Evolutionary conservation across 176 grass and related monocot species (phyloP).

Genomic region (Oropetium thomaeum): DNA sequence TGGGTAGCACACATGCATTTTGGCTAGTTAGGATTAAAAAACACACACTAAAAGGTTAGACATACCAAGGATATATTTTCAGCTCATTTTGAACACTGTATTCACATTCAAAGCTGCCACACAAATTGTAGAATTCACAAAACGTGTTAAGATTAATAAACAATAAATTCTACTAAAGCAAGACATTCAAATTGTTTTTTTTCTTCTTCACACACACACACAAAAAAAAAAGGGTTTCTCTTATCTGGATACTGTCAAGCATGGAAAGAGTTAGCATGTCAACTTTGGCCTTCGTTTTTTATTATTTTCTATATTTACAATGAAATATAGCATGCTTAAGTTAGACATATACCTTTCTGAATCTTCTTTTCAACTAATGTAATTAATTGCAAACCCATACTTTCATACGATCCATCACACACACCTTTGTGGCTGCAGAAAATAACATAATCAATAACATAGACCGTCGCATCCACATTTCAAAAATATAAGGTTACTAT

Average conservation of each 20-base stretch:
- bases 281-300: not conserved
- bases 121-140: not conserved
- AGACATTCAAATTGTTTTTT: not conserved
- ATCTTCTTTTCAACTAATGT: slow-evolving; percentile 28
- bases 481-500: slow-evolving; percentile 24
- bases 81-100: not conserved
- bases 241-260: not conserved
- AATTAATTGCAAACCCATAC: slow-evolving; percentile 8
- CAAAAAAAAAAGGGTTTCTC: too few species aligned
- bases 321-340: slow-evolving; percentile 18
- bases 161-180: slow-evolving; percentile 3
- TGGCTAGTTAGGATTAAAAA: too few species aligned
- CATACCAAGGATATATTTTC: slow-evolving; percentile 6
- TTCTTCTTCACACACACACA: too few species aligned
- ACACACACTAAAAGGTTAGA: not conserved
- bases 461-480: slow-evolving; percentile 1
- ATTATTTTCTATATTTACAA: slow-evolving; percentile 13
- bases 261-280: not conserved
- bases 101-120: not conserved
- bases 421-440: slow-evolving; percentile 57
- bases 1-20: too few species aligned
- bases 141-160: slow-evolving; percentile 15
- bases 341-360: slow-evolving; percentile 43
- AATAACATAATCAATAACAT: slow-evolving; percentile 30
- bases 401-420: slow-evolving; percentile 53